Base-by-base conservation (phyloP, 1,139 yeast species). In the Blastobotrys buckinghamii region DNA sequence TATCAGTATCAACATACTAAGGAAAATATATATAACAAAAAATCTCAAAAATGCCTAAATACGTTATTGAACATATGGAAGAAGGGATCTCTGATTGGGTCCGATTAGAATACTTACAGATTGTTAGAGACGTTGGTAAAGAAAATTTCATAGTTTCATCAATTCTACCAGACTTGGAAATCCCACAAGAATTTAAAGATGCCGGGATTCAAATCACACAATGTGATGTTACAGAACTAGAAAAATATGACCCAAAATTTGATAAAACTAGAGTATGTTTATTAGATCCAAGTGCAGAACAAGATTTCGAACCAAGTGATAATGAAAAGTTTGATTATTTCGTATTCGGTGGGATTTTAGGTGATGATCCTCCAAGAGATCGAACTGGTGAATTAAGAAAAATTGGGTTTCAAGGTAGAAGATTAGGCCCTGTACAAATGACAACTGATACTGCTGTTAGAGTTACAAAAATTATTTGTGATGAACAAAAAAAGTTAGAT, bases 61-160 rank as follows among this genome's bases (percentile, higher is more conserved):
- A 88, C 73, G 79, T 92, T 48, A 88, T 92, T 50, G 98, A 92
- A 69, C 98, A 92, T 65, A 89, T 92, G 97, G 98, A 92, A 67
- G 86, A 82, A 53, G 97, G 96, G 1, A 88, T 92, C 75, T 87
- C 96, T 57, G 94, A 86, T 59, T 92, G 98, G 98, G 97, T 90
- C 39, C 76, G 79, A 41, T 75, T 92, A 22, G 98, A 92, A 63
- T 92, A 92, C 65, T 71, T 80, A 29, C 88, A 85, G 60, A 89
- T 92, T 51, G 79, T 89, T 48, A 72, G 77, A 48, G 97, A 90
- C 55, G 82, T 92, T 6, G 97, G 97, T 2, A 70, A 72, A 30
- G 81, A 79, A 35, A 88, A 89, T 64, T 73, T 92, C 47, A 71
- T 84, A 45, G 72, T 92, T 53, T 81, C 96, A 0, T 89, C 97